Percentiles rank a stretch among this genome's conserved stretches.
These are phyloP conservation scores for Cercophora scortea DNA, from an alignment of 495 filamentous ascomycete genomes.

Conservation along the genomic window DNA sequence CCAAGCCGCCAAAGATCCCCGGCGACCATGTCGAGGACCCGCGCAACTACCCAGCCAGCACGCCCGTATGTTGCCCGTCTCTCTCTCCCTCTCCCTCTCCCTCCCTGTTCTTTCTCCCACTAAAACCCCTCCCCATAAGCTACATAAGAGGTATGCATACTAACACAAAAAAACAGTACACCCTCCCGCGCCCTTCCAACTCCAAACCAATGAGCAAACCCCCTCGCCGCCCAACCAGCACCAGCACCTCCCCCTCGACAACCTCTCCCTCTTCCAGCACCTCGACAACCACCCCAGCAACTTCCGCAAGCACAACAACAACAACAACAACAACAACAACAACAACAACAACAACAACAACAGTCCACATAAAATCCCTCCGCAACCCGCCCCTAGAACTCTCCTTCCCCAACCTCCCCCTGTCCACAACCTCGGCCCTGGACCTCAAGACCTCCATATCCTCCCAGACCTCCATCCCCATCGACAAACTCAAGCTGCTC, in stretches of 20 bases:
- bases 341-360: slow-evolving; percentile 27
- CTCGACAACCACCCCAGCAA: too few relatives aligned
- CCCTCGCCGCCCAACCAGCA: neutral
- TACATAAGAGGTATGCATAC: too few relatives aligned
- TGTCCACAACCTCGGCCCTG: slow-evolving; percentile 52
- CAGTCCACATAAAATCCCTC: slow-evolving; percentile 61
- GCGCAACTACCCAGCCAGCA: slow-evolving; percentile 57
- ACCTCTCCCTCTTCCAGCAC: too few relatives aligned
- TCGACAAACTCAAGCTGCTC: slow-evolving; percentile 75
- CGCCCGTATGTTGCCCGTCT: slow-evolving; percentile 55
- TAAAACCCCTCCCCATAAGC: too few relatives aligned
- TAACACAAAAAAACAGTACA: slow-evolving; percentile 39
- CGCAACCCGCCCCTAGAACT: slow-evolving; percentile 64
- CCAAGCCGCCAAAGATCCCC: slow-evolving; percentile 65
- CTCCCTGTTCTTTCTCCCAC: neutral
- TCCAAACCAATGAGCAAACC: slow-evolving; percentile 9
- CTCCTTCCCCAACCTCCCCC: slow-evolving; percentile 44
- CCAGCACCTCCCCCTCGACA: neutral
- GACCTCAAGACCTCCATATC: slow-evolving; percentile 62
- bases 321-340: too few relatives aligned
- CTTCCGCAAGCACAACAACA: slow-evolving; percentile 40
- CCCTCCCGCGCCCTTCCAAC: slow-evolving; percentile 36
- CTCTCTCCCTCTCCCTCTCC: neutral
- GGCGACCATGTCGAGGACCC: slow-evolving; percentile 83
- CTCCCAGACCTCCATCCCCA: slow-evolving; percentile 36